Evolutionary conservation across 2,329 filamentous ascomycete genomes (phyloP), one percentile per base, ranked within the genome.

Genomic region (Clarireedia monteithiana): DNA sequence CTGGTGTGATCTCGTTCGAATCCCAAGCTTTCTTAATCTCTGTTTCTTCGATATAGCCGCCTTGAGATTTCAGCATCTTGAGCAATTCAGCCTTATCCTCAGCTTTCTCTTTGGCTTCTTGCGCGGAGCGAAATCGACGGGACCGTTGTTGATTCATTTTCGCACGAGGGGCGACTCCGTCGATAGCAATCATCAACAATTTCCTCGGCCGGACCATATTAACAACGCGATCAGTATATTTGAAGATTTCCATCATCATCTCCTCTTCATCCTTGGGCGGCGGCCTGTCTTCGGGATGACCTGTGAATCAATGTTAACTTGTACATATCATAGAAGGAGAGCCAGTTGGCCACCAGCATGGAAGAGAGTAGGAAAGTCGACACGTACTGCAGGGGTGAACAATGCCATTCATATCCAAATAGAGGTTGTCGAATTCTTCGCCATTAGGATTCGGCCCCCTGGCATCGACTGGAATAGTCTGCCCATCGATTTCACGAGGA

Each of bases 121-220:
- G 90, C 2, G 91, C 94, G 23, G 92, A 88, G 60, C 94, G 86
- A 74, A 99, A 99, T 67, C 94, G 89, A 72, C 94, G 84, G 44
- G 94, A 95, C 60, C 94, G 89, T 74, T 99, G 94, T 71, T 99
- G 95, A 71, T 99, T 99, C 94, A 99, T 99, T 74, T 99, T 99
- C 58, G 95, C 95, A 71, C 94, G 88, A 48, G 94, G 95, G 4
- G 94, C 94, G 62, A 99, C 94, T 70, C 94, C 94, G 74, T 99
- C 94, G 70, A 99, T 91, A 67, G 94, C 94, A 68, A 99, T 96
- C 88, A 97, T 94, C 55, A 99, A 81, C 49, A 99, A 76, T 74
- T 96, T 97, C 65, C 94, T 85, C 9, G 94, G 94, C 59, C 94
- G 88, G 62, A 96, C 92, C 92, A 99, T 99, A 71, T 96, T 96